A percentile compares a stretch with the other conserved stretches of the same genome.
Evolutionary conservation across 345 rosid species (phyloP).

Genomic region (Gossypium thurberi): DNA sequence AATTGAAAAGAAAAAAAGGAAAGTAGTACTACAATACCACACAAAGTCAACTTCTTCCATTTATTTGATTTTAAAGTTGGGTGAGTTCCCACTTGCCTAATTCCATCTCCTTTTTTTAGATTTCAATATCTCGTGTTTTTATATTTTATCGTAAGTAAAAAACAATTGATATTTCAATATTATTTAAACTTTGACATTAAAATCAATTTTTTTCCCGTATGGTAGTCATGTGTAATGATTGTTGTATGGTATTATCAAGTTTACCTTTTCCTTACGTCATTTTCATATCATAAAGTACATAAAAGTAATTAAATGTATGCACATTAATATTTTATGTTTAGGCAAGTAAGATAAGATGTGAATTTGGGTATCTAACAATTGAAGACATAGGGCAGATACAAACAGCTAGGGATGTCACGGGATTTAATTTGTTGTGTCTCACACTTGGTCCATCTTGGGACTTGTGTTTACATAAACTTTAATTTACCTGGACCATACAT

Average conservation of each 20-base stretch:
- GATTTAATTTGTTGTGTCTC: slow-evolving; percentile 7
- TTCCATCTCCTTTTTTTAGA: background rate
- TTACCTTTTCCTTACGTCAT: background rate
- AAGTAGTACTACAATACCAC: background rate
- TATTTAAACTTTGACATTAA: too few relatives aligned
- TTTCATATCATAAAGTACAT: slow-evolving; percentile 12
- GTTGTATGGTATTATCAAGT: too few relatives aligned
- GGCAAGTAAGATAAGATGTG: background rate
- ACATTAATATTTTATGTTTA: background rate
- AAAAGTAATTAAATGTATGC: background rate
- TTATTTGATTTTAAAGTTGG: slow-evolving; percentile 13
- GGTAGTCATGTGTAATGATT: too few relatives aligned
- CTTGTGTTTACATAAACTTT: slow-evolving; percentile 1
- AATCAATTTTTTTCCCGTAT: too few relatives aligned
- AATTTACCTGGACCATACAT: background rate
- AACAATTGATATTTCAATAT: too few relatives aligned
- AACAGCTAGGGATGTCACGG: slow-evolving; percentile 16
- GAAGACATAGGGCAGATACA: background rate
- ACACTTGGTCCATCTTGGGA: background rate
- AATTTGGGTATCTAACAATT: background rate
- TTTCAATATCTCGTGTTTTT: background rate
- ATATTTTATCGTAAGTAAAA: too few relatives aligned
- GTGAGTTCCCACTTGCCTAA: slow-evolving; percentile 36
- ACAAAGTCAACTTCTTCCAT: slow-evolving; percentile 31
- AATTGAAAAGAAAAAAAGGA: background rate